Conservation (phyloP, 2,329 filamentous ascomycete genomes). For the Cladobotryum protrusum region DNA sequence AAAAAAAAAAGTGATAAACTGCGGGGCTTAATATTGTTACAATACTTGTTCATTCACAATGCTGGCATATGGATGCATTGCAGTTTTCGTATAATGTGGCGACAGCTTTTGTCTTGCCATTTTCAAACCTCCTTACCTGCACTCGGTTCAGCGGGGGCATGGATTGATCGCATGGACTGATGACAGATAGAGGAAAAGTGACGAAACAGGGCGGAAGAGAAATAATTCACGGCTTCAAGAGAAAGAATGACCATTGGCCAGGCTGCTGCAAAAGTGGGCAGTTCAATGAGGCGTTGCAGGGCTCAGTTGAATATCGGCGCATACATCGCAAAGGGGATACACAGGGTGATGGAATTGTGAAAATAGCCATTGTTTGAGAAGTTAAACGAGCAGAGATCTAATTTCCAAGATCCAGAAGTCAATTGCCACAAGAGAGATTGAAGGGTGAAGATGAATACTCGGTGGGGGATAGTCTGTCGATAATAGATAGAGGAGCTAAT, state of each 20-base stretch:
- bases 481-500: not conserved
- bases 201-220: not conserved
- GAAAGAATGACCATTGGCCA: not conserved
- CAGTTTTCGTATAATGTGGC: not conserved
- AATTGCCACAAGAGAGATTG: not conserved
- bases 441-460: not conserved
- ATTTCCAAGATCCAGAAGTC: not conserved
- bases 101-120: not conserved
- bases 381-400: too few relatives aligned
- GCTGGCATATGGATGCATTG: not conserved
- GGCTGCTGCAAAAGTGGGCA: not conserved
- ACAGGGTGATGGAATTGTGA: too few relatives aligned
- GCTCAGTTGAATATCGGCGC: not conserved
- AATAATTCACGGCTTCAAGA: not conserved
- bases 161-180: not conserved
- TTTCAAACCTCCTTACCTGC: not conserved
- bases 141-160: not conserved
- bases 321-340: not conserved
- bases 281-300: not conserved
- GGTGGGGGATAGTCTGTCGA: not conserved
- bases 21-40: not conserved
- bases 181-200: not conserved
- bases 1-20: not conserved
- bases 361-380: not conserved
- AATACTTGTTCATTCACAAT: slow-evolving; percentile 1